Conservation (phyloP, 352 stramenopile species). For the Globisporangium parvum region DNA sequence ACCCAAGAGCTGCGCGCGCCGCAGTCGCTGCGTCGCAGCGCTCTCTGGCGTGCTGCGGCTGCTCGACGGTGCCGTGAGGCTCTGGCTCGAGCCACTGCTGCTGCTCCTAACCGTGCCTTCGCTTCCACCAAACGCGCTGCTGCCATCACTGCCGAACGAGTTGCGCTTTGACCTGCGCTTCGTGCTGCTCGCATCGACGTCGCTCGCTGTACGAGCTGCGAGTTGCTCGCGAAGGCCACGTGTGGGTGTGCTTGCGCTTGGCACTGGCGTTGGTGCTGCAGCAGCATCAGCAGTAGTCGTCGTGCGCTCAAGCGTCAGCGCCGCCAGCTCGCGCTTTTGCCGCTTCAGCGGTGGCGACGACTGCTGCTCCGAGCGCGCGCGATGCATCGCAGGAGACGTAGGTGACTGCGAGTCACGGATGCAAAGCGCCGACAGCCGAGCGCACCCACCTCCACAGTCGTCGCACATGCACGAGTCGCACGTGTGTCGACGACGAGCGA, state of each 20-base stretch:
- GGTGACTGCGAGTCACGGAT: too few species aligned
- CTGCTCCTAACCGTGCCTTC: not conserved
- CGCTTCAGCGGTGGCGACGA: not conserved
- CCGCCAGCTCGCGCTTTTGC: not conserved
- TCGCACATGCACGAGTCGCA: too few species aligned
- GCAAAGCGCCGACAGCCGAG: too few species aligned
- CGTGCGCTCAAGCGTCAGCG: not conserved
- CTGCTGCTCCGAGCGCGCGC: too few species aligned
- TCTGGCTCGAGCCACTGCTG: not conserved
- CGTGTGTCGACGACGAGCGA: too few species aligned
- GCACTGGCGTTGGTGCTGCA: too few species aligned
- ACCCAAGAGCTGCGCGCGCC: not conserved
- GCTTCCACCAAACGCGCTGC: slow-evolving; percentile 2
- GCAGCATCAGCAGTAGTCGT: not conserved
- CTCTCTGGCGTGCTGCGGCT: not conserved
- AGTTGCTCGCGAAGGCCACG: not conserved
- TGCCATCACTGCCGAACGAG: slow-evolving; percentile 8
- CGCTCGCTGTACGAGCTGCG: not conserved
- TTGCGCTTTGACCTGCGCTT: not conserved
- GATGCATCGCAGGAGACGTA: too few species aligned
- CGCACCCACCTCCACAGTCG: too few species aligned
- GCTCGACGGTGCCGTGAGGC: not conserved
- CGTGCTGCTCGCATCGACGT: not conserved
- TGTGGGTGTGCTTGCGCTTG: not conserved
- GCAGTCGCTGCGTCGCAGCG: not conserved